These are phyloP conservation scores for Xerophyta viscosa DNA, from an alignment of 106 monocot genomes.

Conservation along the genomic window DNA sequence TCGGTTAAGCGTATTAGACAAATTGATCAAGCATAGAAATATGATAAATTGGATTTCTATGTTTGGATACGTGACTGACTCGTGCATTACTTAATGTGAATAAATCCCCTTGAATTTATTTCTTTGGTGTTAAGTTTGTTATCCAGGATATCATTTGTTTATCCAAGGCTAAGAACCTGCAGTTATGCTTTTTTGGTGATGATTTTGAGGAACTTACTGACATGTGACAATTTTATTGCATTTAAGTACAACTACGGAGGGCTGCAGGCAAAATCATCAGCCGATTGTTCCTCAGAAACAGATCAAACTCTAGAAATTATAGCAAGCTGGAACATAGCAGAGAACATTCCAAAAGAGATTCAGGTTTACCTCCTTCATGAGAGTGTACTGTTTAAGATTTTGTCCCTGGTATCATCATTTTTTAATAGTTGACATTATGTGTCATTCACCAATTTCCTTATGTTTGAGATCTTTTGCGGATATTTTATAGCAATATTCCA, in stretches of 20 bases:
- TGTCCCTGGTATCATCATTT: no score
- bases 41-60: no score
- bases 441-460: no score
- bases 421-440: no score
- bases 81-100: no score
- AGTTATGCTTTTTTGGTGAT: neutral
- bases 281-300: neutral
- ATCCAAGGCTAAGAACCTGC: no score
- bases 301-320: conserved; percentile 39
- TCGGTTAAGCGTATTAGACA: no score
- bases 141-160: no score
- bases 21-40: no score
- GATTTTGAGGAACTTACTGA: neutral
- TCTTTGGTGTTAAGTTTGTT: no score
- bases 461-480: neutral
- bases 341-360: conserved; percentile 58
- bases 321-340: conserved; percentile 94
- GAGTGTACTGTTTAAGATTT: neutral
- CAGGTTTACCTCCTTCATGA: conserved; percentile 23
- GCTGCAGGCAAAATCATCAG: conserved; percentile 45
- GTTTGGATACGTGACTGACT: no score
- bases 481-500: neutral
- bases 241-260: conserved; percentile 90
- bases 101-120: no score
- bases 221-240: conserved; percentile 3